Conservation (phyloP, 2,329 filamentous ascomycete genomes). For the Gliomastix tumulicola region DNA sequence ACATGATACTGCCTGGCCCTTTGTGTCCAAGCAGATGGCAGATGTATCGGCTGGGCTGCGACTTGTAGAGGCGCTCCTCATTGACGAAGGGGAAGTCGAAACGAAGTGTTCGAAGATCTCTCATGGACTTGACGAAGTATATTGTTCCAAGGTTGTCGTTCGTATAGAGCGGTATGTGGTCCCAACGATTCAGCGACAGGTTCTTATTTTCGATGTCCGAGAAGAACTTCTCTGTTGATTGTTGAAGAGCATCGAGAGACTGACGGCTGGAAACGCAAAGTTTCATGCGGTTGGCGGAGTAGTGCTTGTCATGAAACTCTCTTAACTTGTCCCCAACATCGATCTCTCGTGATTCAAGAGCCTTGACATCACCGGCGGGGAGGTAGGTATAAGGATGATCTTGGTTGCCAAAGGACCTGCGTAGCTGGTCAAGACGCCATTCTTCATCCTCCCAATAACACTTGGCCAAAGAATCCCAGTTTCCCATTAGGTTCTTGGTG, state of each 20-base stretch:
- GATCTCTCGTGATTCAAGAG: constrained; percentile 70
- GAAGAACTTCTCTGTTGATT: constrained; percentile 81
- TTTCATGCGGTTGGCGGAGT: constrained; percentile 93
- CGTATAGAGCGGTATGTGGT: constrained; percentile 40
- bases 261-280: constrained; percentile 80
- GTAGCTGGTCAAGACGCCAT: constrained; percentile 82
- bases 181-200: constrained; percentile 54
- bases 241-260: constrained; percentile 71
- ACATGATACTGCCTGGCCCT: constrained; percentile 84
- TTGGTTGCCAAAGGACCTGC: constrained; percentile 81
- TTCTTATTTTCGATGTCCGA: constrained; percentile 76
- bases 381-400: constrained; percentile 88
- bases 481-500: constrained; percentile 78
- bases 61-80: constrained; percentile 71
- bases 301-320: constrained; percentile 81
- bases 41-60: constrained; percentile 78
- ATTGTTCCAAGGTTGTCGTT: constrained; percentile 52
- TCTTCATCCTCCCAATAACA: constrained; percentile 90
- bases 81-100: constrained; percentile 81
- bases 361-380: constrained; percentile 81
- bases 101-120: constrained; percentile 75
- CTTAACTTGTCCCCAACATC: constrained; percentile 89
- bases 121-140: constrained; percentile 84
- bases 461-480: constrained; percentile 94
- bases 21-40: constrained; percentile 89